These are phyloP conservation scores for Fusarium begoniae DNA, from an alignment of 2,329 filamentous ascomycete genomes.

Conservation along the genomic window DNA sequence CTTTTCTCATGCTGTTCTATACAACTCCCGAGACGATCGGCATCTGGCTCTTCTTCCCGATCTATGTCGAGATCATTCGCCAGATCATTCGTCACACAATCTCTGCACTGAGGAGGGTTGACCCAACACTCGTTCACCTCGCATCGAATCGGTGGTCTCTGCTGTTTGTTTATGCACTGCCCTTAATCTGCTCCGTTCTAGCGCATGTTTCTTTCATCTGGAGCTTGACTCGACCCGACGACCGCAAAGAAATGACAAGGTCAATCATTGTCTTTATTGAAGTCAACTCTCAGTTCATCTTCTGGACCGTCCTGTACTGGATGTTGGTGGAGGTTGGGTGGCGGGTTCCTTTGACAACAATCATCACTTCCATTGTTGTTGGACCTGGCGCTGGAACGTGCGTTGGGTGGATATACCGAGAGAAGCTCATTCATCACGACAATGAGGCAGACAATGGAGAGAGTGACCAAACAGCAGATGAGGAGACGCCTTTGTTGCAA, in stretches of 20 bases:
- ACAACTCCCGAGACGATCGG: constrained; percentile 50
- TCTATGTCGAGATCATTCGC: constrained; percentile 58
- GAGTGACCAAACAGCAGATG: constrained; percentile 27
- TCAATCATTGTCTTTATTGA: constrained; percentile 57
- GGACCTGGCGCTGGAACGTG: constrained; percentile 53
- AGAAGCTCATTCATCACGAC: constrained; percentile 46
- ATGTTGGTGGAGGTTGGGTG: constrained; percentile 61
- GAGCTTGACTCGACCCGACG: constrained; percentile 52
- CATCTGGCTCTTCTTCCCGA: constrained; percentile 62
- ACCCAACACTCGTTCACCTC: constrained; percentile 51
- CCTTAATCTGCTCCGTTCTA: constrained; percentile 54
- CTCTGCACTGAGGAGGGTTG: constrained; percentile 38
- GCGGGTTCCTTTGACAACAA: constrained; percentile 48
- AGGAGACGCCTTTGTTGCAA: constrained; percentile 49
- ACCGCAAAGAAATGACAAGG: constrained; percentile 61
- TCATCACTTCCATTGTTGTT: constrained; percentile 43
- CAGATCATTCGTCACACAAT: constrained; percentile 47
- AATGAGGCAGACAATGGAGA: constrained; percentile 18
- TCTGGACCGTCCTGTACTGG: constrained; percentile 62
- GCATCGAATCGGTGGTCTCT: constrained; percentile 53
- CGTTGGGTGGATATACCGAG: constrained; percentile 52
- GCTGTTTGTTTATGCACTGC: constrained; percentile 56
- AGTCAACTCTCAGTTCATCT: constrained; percentile 57
- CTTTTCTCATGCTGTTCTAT: constrained; percentile 56
- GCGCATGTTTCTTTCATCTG: constrained; percentile 56